Base-by-base conservation (phyloP, 106 monocot genomes). In the Dioscorea alata region DNA sequence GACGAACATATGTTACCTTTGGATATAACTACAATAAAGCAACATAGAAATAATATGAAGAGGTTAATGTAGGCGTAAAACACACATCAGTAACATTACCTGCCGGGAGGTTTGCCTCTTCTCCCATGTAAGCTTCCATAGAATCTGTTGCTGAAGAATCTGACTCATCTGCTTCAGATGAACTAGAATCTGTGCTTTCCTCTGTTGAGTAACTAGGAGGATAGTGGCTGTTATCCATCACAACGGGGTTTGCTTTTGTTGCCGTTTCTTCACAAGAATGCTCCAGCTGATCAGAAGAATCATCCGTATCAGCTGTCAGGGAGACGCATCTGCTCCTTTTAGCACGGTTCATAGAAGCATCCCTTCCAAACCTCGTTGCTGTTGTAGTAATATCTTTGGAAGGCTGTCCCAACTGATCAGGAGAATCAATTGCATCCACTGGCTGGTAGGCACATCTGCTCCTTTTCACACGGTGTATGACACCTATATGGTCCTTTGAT, bases 141-240 rank as follows among this genome's bases (percentile, higher is more conserved):
- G 5, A 64, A 31, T 51, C 71, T 65, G 19, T 68, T 35, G 67
- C 83, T 20, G 79, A 76, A 67, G 73, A 86, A 64, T 71, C 73
- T 62, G 80, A 73, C 13, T 78, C 75, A 19, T 66, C 33, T 28
- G 49, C 71, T 64, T 78, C 69, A 53, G 67, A 51, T 9, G 76
- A 51, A 24, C 50, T 76, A 68, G 90, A 83, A 51, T 83, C 81
- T 65, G 77, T 69, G 63, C 66, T 72, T 52, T 79, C 88, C 65
- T 77, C 81, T 48, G 63, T 53, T 70, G 75, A 76, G 48, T 34
- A 64, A 67, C 59, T 79, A 67, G 70, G 56, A 24, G 67, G 23
- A 10, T 74, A 61, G 71, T 76, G 49, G 19, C 61, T 48, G 23
- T 76, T 67, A 23, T 59, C 64, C 63, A 57, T 77, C 24, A 51